Conservation (phyloP, 148 eudicot species). For the Polygonum maritimum region DNA sequence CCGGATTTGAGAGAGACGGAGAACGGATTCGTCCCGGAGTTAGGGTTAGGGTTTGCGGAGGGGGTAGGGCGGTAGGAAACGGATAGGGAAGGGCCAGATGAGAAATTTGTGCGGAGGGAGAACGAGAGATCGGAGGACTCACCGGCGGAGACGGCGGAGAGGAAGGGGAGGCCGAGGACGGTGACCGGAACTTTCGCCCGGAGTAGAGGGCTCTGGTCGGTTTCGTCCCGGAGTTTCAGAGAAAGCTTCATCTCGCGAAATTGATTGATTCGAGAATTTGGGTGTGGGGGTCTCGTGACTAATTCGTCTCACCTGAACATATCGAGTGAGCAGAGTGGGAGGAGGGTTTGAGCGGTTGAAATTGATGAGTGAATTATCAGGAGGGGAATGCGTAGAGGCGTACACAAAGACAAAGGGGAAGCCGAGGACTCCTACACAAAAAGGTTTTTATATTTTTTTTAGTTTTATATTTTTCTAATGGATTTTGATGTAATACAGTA, state of each 20-base stretch:
- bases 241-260: constrained; percentile 11
- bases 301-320: neutral
- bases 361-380: neutral
- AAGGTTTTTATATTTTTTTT: too few relatives aligned
- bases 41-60: constrained; percentile 23
- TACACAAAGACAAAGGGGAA: too few relatives aligned
- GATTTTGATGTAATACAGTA: too few relatives aligned
- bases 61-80: constrained; percentile 58
- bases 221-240: constrained; percentile 10
- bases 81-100: constrained; percentile 66
- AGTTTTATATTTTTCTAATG: too few relatives aligned
- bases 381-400: neutral
- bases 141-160: constrained; percentile 54
- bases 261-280: neutral
- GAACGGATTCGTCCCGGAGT: constrained; percentile 23
- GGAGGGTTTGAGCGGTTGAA: neutral
- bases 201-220: constrained; percentile 41
- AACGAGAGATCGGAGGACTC: constrained; percentile 67
- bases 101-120: constrained; percentile 65
- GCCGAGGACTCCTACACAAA: neutral
- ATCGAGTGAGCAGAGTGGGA: neutral
- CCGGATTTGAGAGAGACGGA: constrained; percentile 71
- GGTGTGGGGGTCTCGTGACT: too few relatives aligned
- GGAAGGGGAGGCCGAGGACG: constrained; percentile 57
- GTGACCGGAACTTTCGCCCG: constrained; percentile 75